Evolutionary conservation across 2,329 filamentous ascomycete genomes (phyloP).

Genomic region (Diaporthe helianthi): DNA sequence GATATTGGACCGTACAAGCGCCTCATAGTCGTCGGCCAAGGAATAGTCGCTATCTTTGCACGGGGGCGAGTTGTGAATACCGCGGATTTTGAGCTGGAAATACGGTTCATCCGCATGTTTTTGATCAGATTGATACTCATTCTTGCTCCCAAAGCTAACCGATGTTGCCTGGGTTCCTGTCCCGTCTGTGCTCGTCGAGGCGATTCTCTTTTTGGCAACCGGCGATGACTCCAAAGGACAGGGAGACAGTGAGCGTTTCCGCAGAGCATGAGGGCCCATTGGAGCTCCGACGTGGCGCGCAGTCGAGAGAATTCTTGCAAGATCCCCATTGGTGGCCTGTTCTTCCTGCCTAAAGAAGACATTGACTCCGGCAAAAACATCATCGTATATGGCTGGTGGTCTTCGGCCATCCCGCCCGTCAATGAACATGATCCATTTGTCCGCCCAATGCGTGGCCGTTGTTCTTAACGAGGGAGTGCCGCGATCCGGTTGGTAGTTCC

Average conservation of each 20-base stretch:
- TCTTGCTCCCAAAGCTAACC: neutral
- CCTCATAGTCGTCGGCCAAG: neutral
- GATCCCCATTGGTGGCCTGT: neutral
- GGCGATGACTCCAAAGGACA: neutral
- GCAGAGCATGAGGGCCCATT: neutral
- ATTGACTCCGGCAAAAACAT: neutral
- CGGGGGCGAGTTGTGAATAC: neutral
- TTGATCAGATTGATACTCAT: neutral
- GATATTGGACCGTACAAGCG: neutral
- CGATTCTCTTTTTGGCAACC: constrained; percentile 8
- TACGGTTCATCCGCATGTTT: neutral
- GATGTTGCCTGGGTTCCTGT: neutral
- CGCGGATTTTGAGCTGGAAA: neutral
- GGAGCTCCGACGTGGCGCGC: neutral
- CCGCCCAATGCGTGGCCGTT: constrained; percentile 6
- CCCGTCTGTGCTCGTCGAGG: neutral
- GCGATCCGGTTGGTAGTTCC: neutral
- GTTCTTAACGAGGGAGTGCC: neutral
- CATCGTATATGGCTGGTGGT: neutral
- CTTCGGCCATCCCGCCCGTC: neutral
- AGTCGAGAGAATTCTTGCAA: neutral
- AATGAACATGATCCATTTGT: neutral
- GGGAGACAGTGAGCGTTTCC: constrained; percentile 26
- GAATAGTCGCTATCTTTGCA: too few relatives aligned
- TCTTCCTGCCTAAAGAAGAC: neutral